Conservation (phyloP, 305 asterid genomes). For the Fraxinus ornus region DNA sequence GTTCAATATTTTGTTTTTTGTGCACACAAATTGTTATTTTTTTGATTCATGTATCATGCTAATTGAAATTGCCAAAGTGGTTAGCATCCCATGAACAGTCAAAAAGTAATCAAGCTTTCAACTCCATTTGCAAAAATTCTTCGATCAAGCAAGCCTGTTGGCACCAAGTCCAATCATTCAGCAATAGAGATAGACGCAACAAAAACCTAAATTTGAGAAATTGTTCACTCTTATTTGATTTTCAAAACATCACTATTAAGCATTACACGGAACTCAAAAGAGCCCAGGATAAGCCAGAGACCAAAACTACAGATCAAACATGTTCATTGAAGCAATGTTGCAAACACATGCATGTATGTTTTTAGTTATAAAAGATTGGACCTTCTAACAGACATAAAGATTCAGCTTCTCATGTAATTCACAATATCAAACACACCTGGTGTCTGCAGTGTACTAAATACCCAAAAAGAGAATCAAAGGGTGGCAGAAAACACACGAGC, state of each 20-base stretch:
- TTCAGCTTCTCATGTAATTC: neutral
- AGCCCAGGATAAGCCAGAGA: neutral
- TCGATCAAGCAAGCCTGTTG: neutral
- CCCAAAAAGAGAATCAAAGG: neutral
- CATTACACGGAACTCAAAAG: neutral
- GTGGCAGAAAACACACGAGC: neutral
- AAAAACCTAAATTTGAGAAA: neutral
- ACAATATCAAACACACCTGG: neutral
- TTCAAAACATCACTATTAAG: neutral
- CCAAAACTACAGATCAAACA: neutral
- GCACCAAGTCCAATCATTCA: slow-evolving; percentile 10
- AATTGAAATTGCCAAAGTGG: neutral
- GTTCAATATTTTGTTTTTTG: neutral
- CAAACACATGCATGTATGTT: slow-evolving; percentile 35
- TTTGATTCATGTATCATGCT: neutral
- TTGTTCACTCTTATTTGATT: neutral
- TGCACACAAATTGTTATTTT: neutral
- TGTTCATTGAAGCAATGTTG: slow-evolving; percentile 22
- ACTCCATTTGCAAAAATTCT: slow-evolving; percentile 7
- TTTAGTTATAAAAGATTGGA: slow-evolving; percentile 1
- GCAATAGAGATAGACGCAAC: neutral
- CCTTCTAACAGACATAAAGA: slow-evolving; percentile 2
- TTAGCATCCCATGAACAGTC: neutral
- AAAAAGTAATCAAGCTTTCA: neutral
- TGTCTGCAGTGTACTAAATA: neutral